Evolutionary conservation across 2,329 filamentous ascomycete species (phyloP), one percentile per base, ranked within the genome.

Genomic region (Alternaria burnsii): DNA sequence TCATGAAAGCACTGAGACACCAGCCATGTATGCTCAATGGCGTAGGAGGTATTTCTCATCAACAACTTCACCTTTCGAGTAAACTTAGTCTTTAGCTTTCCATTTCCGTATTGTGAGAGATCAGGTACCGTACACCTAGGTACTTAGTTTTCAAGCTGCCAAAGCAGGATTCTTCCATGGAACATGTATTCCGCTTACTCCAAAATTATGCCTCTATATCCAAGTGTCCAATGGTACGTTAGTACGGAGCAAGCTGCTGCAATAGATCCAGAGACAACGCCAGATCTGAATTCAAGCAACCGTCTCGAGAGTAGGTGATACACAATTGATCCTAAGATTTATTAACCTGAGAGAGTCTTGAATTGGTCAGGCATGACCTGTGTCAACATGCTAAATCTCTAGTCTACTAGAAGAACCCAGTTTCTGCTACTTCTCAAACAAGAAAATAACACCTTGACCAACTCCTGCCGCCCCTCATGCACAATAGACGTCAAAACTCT

Each of bases 11-110:
- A 16, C 41, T 36, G 41, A 10, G 14, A 16, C 36, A 38, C 36
- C 28, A 48, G 44, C 16, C 18, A 48, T 18, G 3, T 97, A 26
- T 7, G 24, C 24, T 26, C 24, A 26, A 26, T 26, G 24, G 24
- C 24, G 24, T 26, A 26, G 24, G 24, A 26, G 24, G 24, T 26
- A 40, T 40, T 5, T 20, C 20, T n/a, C 92, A 58, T 89, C 91
- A 76, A 84, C 87, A 55, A 97, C 91, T 67, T 88, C 91, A 42
- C 93, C 93, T 76, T 97, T 0, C 0, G 24, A 96, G 43, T 89
- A 92, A 68, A 96, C 87, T 71, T 94, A 91, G 82, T 95, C 91
- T 0, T 93, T 92, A 40, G 0, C 10, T 20, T 40, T 12, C 38
- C n/a, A 40, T 20, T n/a, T 10, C 18, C 5, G n/a, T 8, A n/a